Base-by-base conservation (phyloP, 225 moss, liverwort and hornwort species). In the Sphagnum tenellum region DNA sequence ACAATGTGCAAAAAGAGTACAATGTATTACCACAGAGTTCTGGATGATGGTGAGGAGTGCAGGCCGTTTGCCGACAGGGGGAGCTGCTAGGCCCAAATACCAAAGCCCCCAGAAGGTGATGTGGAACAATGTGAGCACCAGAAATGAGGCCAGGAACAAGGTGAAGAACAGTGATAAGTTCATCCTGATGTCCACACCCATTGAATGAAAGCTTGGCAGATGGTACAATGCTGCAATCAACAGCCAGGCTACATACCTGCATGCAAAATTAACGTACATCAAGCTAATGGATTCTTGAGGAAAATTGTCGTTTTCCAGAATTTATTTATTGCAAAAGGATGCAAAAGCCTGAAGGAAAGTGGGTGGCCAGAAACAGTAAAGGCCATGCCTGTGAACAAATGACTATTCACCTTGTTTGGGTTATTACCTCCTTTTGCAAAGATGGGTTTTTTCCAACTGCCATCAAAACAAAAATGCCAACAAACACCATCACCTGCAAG, bases 141-240 rank as follows among this genome's bases (percentile, higher is more conserved):
- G 44, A 5, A 81, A 12, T 0, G 85, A 86, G 4, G 79, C 76
- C 50, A 86, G 47, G 3, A 82, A 75, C 3, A 86, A 12, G 0
- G 79, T 86, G 55, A 86, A 65, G n/a, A 82, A 86, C 60, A 86
- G 67, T 14, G 85, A 82, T 51, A 86, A 63, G 56, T 86, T 86
- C 85, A 86, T 86, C 3, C 74, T 67, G 58, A 79, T 76, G 3
- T 86, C 85, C 74, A 86, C 78, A 4, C 79, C 85, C 85, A 86
- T 82, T 1, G 85, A 86, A 2, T 67, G 68, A 2, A 86, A 82
- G 66, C 79, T 86, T 0, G 85, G 82, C 9, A 86, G 66, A 64
- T 86, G 85, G 66, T 86, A 81, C 49, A 86, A 11, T 12, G 85
- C 82, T 2, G 79, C 85, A 47, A 82, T 64, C 72, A 86, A 71